Evolutionary conservation across 208 protist genomes (phyloP), one percentile per base, ranked within the genome.

Genomic region (Novymonas esmeraldas): DNA sequence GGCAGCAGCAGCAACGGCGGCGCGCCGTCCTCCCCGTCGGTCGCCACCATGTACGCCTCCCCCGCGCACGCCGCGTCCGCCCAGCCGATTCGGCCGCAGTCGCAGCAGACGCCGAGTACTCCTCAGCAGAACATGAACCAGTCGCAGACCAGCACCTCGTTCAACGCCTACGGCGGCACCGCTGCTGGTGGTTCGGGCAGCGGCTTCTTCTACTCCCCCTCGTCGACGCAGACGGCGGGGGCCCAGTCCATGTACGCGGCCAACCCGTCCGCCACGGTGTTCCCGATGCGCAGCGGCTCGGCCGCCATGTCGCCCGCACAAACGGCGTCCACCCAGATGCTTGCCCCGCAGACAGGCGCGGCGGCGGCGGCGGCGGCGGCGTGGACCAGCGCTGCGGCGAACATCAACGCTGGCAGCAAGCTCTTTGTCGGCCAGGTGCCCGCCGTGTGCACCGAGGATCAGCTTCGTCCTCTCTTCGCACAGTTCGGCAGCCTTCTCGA

Each of bases 401-500:
- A 86, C 69, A 82, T 78, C 57, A 79, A 78, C 69, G 58, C 76
- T 48, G 82, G 84, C 38, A 89, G 73, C 38, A 96, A 94, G 65
- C 82, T 96, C 14, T 96, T 96, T 70, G 91, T 96, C 10, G 87
- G 91, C 0, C 91, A 94, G 73, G 88, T 96, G 26, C 88, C 91
- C n/a, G 82, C 81, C 0, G 84, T 96, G 58, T 89, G 84, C 57
- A 90, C 86, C 14, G 87, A 96, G 79, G 82, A 94, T n/a, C 79
- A 89, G 65, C 76, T 96, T 34, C 70, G 70, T 0, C 80, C 88
- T 9, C 57, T 94, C 14, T 94, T 96, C 66, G 70, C 65, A 18
- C 76, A 78, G 10, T 94, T 88, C 42, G 91, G 91, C 20, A 42
- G 45, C 6, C 74, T 93, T 31, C 75, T 93, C 41, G 91, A 94